A percentile compares a stretch with the other conserved stretches of the same genome.
Conservation (phyloP, 2,329 filamentous ascomycete genomes). For the Bipolaris gigantea region DNA sequence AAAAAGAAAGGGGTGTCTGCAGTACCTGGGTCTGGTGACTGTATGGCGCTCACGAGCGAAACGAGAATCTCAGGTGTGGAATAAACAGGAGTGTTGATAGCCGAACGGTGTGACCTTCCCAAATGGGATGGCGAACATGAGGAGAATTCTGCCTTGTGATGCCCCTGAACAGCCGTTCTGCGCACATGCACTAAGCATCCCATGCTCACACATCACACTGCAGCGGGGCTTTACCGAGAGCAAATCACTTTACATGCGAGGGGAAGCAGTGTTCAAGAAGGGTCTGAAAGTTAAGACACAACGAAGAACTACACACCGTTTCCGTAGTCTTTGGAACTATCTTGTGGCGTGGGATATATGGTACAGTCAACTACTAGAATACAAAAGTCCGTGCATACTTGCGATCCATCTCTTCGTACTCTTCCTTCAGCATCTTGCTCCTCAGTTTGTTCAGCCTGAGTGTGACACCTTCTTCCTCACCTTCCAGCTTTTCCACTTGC, state of each 20-base stretch:
- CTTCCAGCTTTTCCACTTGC: slow-evolving; percentile 37
- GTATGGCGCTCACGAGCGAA: not conserved
- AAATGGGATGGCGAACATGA: not conserved
- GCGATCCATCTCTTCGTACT: slow-evolving; percentile 42
- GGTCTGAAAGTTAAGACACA: not conserved
- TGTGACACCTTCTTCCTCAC: slow-evolving; percentile 40
- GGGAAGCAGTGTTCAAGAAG: not conserved
- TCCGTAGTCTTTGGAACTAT: not conserved
- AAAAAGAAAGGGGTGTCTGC: not conserved
- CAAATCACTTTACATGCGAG: not conserved
- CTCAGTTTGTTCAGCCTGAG: slow-evolving; percentile 41
- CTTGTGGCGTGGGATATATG: not conserved
- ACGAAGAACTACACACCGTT: not conserved
- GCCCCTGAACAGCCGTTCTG: not conserved
- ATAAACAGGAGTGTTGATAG: not conserved
- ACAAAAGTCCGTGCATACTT: slow-evolving; percentile 43
- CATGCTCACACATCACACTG: not conserved
- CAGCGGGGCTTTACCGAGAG: not conserved
- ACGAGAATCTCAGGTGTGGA: not conserved
- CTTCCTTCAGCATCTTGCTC: slow-evolving; percentile 37
- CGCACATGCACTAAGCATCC: not conserved
- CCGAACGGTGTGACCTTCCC: not conserved
- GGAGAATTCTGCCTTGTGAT: not conserved
- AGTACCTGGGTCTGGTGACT: not conserved
- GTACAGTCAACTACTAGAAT: slow-evolving; percentile 25